Base-by-base conservation (phyloP, 2,329 filamentous ascomycete genomes). In the Diaporthe sp. region DNA sequence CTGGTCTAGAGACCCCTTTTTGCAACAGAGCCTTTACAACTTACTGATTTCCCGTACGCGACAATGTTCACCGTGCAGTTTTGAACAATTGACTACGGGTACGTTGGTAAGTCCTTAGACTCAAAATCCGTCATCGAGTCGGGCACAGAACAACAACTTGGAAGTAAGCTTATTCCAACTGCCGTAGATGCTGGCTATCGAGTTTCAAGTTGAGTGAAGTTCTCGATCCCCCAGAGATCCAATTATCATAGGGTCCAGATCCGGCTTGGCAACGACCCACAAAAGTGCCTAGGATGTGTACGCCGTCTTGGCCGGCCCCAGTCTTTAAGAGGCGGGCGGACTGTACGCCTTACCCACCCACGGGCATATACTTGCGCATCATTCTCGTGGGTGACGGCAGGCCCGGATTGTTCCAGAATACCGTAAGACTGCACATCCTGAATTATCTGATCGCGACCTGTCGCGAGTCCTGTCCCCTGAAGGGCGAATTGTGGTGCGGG, bases 131-230 rank as follows among this genome's bases (percentile, higher is more conserved):
- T 8, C 19, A n/a, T 58, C 31, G 17, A 57, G 17, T 39, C 19
- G 31, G 31, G 19, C 31, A 58, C 31, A 58, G 12, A 42, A 61
- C 25, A 62, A 19, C 25, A 8, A 46, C 60, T 62, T 31, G 5
- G 17, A 65, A 46, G 61, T 65, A 65, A 49, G 61, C 61, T 65
- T 65, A 65, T 65, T 65, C 61, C 13, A 65, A 22, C 60, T 65
- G 13, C 58, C 60, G 39, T 19, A 62, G 60, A 46, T 62, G 60
- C n/a, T 62, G 39, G 39, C 15, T 62, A 10, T 17, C 39, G 44
- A 62, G 60, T 62, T 62, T 62, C 60, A 62, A 25, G 39, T 31
- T 62, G 12, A 44, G 39, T 6, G 60, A 62, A 65, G 34, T 65
- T n/a, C 42, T 15, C 58, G 61, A 65, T 46, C 2, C 17, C 61